Conservation (phyloP, 2,329 filamentous ascomycete genomes). For the Cercospora sp. region DNA sequence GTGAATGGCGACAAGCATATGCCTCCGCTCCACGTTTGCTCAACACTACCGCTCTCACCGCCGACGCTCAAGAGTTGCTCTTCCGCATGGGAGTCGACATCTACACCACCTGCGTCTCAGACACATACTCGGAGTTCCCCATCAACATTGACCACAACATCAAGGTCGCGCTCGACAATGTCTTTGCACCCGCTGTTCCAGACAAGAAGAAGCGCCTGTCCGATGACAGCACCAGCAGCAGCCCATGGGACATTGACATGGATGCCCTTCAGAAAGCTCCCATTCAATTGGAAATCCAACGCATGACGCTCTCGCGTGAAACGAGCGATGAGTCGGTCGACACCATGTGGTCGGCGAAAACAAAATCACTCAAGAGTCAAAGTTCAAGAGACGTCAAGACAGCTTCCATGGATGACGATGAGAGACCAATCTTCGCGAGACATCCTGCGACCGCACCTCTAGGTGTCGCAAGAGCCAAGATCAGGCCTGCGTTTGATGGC, state of each 20-base stretch:
- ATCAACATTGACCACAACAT: slow-evolving; percentile 65
- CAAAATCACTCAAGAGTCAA: slow-evolving; percentile 3
- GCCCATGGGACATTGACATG: slow-evolving; percentile 23
- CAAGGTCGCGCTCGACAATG: slow-evolving; percentile 54
- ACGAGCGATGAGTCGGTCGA: slow-evolving; percentile 17
- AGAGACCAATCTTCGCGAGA: slow-evolving; percentile 15
- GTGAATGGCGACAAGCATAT: slow-evolving; percentile 44
- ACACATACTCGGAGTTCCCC: slow-evolving; percentile 63
- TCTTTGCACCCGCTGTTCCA: slow-evolving; percentile 50
- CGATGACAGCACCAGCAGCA: slow-evolving; percentile 14
- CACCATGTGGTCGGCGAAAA: slow-evolving; percentile 9
- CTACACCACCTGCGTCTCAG: slow-evolving; percentile 62
- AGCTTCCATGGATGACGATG: slow-evolving; percentile 10
- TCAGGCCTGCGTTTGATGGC: slow-evolving; percentile 47
- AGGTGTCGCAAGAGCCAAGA: slow-evolving; percentile 20
- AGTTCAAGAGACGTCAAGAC: neutral
- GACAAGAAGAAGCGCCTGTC: slow-evolving; percentile 20
- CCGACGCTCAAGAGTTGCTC: slow-evolving; percentile 34
- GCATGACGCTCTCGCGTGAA: slow-evolving; percentile 20
- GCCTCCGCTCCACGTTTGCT: slow-evolving; percentile 18
- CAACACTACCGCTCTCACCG: slow-evolving; percentile 15
- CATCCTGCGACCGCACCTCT: slow-evolving; percentile 22
- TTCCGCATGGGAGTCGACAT: slow-evolving; percentile 63
- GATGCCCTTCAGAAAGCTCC: slow-evolving; percentile 5
- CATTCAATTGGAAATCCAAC: slow-evolving; percentile 19